A percentile compares a stretch with the other conserved stretches of the same genome.
Evolutionary conservation across 2,329 filamentous ascomycete genomes (phyloP).

Genomic region (Emergomyces orientalis): DNA sequence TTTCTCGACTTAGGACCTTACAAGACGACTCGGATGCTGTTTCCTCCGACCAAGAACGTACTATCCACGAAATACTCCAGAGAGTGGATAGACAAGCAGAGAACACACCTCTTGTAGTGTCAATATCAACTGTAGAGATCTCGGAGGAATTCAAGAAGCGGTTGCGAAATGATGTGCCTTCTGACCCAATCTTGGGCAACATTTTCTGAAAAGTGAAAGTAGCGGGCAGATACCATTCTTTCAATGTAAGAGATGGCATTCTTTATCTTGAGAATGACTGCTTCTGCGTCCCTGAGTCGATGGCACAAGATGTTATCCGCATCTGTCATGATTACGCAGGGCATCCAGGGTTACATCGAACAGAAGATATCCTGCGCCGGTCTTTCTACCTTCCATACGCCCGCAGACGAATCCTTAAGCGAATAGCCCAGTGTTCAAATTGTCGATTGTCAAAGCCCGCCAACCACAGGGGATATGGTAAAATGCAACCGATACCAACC

Average conservation of each 20-base stretch:
- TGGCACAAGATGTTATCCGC: not conserved
- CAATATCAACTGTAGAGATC: not conserved
- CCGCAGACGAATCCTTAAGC: not conserved
- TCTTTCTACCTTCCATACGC: not conserved
- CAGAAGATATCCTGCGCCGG: not conserved
- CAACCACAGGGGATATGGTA: not conserved
- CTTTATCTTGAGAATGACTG: not conserved
- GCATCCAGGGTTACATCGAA: not conserved
- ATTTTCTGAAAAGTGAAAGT: too few species aligned
- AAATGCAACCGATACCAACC: not conserved
- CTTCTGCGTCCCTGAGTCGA: not conserved
- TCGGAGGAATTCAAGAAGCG: too few species aligned
- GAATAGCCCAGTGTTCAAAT: not conserved
- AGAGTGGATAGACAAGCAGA: too few species aligned
- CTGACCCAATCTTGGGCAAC: too few species aligned
- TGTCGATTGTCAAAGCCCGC: not conserved
- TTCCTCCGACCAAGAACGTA: too few species aligned
- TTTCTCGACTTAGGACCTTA: not conserved
- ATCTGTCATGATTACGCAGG: not conserved
- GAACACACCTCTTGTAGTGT: rapidly evolving
- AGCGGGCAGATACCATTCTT: too few species aligned
- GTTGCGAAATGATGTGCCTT: not conserved
- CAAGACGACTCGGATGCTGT: not conserved
- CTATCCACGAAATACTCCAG: not conserved
- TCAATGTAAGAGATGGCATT: too few species aligned